Conservation (phyloP, 2,329 filamentous ascomycete species). For the Karstenula rhodostoma region DNA sequence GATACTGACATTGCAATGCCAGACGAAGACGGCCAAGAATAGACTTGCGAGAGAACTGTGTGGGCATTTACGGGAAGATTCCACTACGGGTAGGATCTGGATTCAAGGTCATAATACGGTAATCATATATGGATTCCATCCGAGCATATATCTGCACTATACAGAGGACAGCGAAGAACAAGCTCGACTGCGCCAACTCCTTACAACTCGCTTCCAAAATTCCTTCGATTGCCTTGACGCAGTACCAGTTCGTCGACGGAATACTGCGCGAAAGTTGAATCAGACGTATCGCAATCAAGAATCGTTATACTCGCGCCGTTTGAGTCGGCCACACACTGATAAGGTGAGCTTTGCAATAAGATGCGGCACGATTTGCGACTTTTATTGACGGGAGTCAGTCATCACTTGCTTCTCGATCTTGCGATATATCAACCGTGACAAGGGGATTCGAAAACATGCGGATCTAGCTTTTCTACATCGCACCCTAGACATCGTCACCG, state of each 20-base stretch:
- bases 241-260: not conserved
- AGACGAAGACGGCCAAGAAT: slow-evolving; percentile 10
- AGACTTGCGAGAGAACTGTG: slow-evolving; percentile 9
- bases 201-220: not conserved
- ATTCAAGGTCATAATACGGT: slow-evolving; percentile 7
- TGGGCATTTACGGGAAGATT: slow-evolving; percentile 1
- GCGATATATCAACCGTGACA: slow-evolving; percentile 4
- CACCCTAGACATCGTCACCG: not conserved
- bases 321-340: not conserved
- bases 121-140: slow-evolving; percentile 9
- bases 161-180: not conserved
- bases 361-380: not conserved
- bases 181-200: not conserved
- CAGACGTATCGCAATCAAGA: slow-evolving; percentile 1
- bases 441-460: not conserved
- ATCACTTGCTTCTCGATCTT: slow-evolving; percentile 3
- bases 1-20: slow-evolving; percentile 11
- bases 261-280: not conserved
- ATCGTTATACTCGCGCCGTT: not conserved
- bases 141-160: slow-evolving; percentile 8
- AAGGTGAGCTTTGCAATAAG: slow-evolving; percentile 1
- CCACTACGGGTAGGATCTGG: slow-evolving; percentile 1
- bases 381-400: slow-evolving; percentile 1
- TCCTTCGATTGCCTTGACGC: not conserved
- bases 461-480: not conserved